phyloP scores from a whole-genome alignment of 2,329 filamentous ascomycete species.

The Aspergillus oerlinghausenensis region DNA sequence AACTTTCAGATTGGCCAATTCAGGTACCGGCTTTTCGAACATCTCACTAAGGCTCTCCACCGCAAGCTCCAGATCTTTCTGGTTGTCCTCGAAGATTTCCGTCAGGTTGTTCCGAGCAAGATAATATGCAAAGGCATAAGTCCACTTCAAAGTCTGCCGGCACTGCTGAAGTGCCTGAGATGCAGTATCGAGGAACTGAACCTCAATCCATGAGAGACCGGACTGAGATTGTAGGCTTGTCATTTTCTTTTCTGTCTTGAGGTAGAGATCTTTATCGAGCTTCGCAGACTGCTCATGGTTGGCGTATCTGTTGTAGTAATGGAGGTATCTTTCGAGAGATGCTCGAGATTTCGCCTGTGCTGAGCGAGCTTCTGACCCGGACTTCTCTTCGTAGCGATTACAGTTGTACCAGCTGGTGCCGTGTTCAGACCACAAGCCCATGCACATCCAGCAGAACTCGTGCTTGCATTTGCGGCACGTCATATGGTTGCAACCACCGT shows the following conservation, averaged over 20 bases:
- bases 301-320: constrained; percentile 98
- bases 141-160: constrained; percentile 99
- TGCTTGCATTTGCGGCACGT: constrained; percentile 93
- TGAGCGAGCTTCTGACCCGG: constrained; percentile 81
- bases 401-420: constrained; percentile 99
- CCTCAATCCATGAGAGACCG: constrained; percentile 98
- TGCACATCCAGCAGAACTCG: constrained; percentile 99
- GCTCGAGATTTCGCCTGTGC: constrained; percentile 87
- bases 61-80: constrained; percentile 95
- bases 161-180: constrained; percentile 93
- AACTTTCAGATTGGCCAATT: constrained; percentile 81
- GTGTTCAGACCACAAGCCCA: constrained; percentile 98
- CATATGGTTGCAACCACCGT: constrained; percentile 97
- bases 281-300: constrained; percentile 98
- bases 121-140: constrained; percentile 97
- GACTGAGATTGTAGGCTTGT: constrained; percentile 88
- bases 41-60: constrained; percentile 97
- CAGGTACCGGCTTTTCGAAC: constrained; percentile 94
- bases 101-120: constrained; percentile 93
- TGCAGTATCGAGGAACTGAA: constrained; percentile 91
- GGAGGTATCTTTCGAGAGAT: constrained; percentile 89
- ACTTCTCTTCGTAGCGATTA: constrained; percentile 95
- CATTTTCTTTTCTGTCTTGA: constrained; percentile 99
- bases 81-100: constrained; percentile 97
- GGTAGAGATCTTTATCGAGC: constrained; percentile 90